Conservation (phyloP, 495 filamentous ascomycete genomes). For the Neurospora hispaniola region DNA sequence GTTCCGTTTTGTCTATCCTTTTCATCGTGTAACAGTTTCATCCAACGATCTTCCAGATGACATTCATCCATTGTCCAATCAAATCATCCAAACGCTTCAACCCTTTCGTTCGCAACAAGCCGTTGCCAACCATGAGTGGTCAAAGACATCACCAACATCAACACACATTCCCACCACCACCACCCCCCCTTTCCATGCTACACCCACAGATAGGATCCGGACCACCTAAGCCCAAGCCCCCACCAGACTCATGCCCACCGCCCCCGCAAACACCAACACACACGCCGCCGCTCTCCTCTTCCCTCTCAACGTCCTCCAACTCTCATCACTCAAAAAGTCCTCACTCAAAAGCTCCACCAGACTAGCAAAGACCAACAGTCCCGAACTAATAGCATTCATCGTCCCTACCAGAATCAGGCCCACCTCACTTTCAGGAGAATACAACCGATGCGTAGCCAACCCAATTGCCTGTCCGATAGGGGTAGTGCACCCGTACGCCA, state of each 20-base stretch:
- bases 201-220: not conserved
- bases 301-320: constrained; percentile 64
- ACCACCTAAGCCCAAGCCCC: constrained; percentile 67
- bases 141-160: not conserved
- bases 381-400: constrained; percentile 82
- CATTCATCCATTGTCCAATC: not conserved
- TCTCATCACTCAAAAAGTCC: constrained; percentile 84
- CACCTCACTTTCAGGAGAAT: constrained; percentile 66
- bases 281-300: constrained; percentile 62
- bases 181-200: too few species aligned
- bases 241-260: constrained; percentile 75
- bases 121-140: not conserved
- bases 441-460: constrained; percentile 69
- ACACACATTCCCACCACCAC: not conserved
- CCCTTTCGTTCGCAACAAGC: not conserved
- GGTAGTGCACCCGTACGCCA: constrained; percentile 75
- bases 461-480: constrained; percentile 86
- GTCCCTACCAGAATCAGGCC: constrained; percentile 82
- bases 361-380: constrained; percentile 78
- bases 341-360: constrained; percentile 84
- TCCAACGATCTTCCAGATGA: not conserved
- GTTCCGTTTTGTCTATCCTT: not conserved
- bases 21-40: not conserved
- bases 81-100: not conserved
- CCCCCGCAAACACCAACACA: constrained; percentile 62